These are phyloP conservation scores for Exutisphaerella laricina DNA, from an alignment of 2,329 filamentous ascomycete species.

Conservation along the genomic window DNA sequence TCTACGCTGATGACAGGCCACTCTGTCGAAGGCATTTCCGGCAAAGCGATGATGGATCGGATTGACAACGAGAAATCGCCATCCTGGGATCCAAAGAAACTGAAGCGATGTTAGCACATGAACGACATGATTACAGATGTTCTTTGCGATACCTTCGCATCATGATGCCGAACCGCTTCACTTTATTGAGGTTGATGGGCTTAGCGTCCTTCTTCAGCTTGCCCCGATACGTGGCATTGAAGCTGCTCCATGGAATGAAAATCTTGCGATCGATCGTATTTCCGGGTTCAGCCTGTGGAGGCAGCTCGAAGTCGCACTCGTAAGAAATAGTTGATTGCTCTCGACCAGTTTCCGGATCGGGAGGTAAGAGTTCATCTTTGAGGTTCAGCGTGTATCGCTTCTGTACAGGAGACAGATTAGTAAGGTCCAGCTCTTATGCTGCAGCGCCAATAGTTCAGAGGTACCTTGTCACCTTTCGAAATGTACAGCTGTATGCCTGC, in stretches of 20 bases:
- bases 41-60: conserved; percentile 48
- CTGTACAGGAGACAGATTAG: conserved; percentile 19
- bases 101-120: conserved; percentile 36
- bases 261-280: conserved; percentile 35
- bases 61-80: conserved; percentile 60
- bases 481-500: conserved; percentile 52
- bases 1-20: not conserved
- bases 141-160: conserved; percentile 61
- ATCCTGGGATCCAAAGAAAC: conserved; percentile 70
- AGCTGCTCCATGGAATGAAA: conserved; percentile 57
- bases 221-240: conserved; percentile 70
- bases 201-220: conserved; percentile 55
- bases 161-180: conserved; percentile 71
- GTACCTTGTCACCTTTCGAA: conserved; percentile 47
- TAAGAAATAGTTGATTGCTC: conserved; percentile 67
- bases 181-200: conserved; percentile 52
- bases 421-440: not conserved
- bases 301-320: conserved; percentile 61
- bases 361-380: conserved; percentile 61
- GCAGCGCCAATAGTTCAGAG: conserved; percentile 8
- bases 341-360: conserved; percentile 55
- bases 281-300: conserved; percentile 27
- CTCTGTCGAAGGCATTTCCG: conserved; percentile 17
- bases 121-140: not conserved
- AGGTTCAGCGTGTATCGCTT: conserved; percentile 69